Percentiles rank a stretch among this genome's conserved stretches.
Evolutionary conservation across 306 rosid species (phyloP).

Genomic region (Pueraria montana): DNA sequence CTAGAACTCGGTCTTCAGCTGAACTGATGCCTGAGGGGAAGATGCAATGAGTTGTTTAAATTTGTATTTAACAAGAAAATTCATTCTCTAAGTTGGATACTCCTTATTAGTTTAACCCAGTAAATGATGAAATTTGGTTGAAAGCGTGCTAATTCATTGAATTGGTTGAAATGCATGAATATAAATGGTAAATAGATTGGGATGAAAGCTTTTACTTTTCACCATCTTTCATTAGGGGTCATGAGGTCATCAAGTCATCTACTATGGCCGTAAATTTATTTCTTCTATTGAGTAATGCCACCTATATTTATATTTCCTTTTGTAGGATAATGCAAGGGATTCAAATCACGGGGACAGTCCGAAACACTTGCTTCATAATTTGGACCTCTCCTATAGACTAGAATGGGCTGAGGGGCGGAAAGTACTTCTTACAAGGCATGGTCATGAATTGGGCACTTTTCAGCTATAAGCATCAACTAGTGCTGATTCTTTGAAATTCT

Average conservation of each 20-base stretch:
- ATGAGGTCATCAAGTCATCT: conserved; percentile 25
- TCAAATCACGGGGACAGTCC: conserved; percentile 72
- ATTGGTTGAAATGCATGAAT: conserved; percentile 35
- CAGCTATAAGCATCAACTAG: conserved; percentile 50
- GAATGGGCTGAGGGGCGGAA: conserved; percentile 78
- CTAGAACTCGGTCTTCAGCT: conserved; percentile 16
- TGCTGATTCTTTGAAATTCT: conserved; percentile 24
- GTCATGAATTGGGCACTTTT: conserved; percentile 75
- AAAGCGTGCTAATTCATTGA: conserved; percentile 30
- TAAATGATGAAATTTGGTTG: conserved; percentile 35
- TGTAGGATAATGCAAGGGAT: conserved; percentile 61
- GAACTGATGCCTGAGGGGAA: conserved; percentile 23
- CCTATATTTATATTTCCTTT: conserved; percentile 37
- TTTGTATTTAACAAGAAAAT: conserved; percentile 38
- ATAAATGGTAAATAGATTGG: conserved; percentile 33
- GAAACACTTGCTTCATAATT: conserved; percentile 81
- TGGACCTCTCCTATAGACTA: conserved; percentile 87
- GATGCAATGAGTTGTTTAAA: conserved; percentile 35
- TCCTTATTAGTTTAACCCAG: conserved; percentile 30
- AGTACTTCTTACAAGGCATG: conserved; percentile 73
- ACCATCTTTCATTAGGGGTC: conserved; percentile 15
- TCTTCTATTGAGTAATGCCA: conserved; percentile 32
- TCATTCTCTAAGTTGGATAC: conserved; percentile 28
- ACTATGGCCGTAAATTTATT: conserved; percentile 25
- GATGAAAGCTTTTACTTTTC: conserved; percentile 42